These are phyloP conservation scores for Vicia sativa DNA, from an alignment of 306 rosid genomes.

Conservation along the genomic window DNA sequence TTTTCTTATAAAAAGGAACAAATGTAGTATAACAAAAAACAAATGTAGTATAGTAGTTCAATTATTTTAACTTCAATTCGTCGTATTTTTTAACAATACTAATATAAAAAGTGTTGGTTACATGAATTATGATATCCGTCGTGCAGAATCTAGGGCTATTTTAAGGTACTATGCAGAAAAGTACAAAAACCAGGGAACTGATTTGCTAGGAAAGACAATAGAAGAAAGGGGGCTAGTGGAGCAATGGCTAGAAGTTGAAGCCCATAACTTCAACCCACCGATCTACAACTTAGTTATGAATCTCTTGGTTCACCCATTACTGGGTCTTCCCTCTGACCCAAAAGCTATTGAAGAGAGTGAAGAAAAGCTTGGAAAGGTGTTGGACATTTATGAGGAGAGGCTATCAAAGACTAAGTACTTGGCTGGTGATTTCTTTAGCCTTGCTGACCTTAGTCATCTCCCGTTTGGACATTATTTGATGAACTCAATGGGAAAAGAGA, in stretches of 20 bases:
- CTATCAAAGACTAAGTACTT: conserved; percentile 34
- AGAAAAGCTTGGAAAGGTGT: conserved; percentile 29
- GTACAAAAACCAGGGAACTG: conserved; percentile 32
- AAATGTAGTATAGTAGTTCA: too few species aligned
- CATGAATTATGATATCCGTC: neutral
- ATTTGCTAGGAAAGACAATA: conserved; percentile 37
- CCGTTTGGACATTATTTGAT: conserved; percentile 33
- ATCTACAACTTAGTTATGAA: conserved; percentile 16
- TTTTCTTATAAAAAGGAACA: too few species aligned
- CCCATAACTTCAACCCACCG: conserved; percentile 32
- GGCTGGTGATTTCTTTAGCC: conserved; percentile 43
- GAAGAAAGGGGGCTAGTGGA: conserved; percentile 42
- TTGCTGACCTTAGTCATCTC: conserved; percentile 44
- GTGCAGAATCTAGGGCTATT: conserved; percentile 39
- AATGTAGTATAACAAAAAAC: too few species aligned
- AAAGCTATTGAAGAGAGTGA: conserved; percentile 28
- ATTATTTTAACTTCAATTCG: too few species aligned
- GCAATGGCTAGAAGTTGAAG: conserved; percentile 44
- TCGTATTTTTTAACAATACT: too few species aligned
- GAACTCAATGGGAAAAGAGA: conserved; percentile 5
- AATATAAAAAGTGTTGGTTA: too few species aligned
- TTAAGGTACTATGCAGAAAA: conserved; percentile 36
- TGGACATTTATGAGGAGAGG: conserved; percentile 37
- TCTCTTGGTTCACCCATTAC: neutral
- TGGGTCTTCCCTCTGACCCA: conserved; percentile 15